These are phyloP conservation scores for Linnemannia zychae DNA, from an alignment of 192 early-diverging fungal species.

Conservation along the genomic window DNA sequence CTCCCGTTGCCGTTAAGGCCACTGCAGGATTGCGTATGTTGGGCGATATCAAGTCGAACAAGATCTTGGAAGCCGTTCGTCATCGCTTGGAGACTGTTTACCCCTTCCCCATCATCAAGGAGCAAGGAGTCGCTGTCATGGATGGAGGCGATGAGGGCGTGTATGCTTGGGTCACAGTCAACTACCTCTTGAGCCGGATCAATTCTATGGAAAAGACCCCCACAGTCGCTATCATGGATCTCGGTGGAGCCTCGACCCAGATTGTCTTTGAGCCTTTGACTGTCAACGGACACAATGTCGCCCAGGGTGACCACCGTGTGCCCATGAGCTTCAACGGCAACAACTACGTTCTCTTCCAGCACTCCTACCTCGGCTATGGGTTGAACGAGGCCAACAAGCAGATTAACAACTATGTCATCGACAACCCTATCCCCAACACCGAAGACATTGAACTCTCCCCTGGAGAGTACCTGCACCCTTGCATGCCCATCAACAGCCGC, in stretches of 20 bases:
- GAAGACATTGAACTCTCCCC: conserved; percentile 33
- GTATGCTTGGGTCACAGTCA: conserved; percentile 99
- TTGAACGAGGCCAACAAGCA: conserved; percentile 86
- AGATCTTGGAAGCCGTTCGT: conserved; percentile 82
- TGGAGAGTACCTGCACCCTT: conserved; percentile 66
- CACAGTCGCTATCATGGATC: conserved; percentile 94
- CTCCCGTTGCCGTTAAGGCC: conserved; percentile 95
- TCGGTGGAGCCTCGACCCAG: conserved; percentile 98
- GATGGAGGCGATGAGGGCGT: conserved; percentile 95
- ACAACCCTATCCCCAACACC: conserved; percentile 37
- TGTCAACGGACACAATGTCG: conserved; percentile 54
- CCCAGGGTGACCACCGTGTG: conserved; percentile 80
- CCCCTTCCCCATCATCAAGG: conserved; percentile 83
- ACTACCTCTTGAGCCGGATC: conserved; percentile 84
- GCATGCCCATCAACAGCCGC: conserved; percentile 47
- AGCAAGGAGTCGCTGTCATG: conserved; percentile 90
- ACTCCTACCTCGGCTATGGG: conserved; percentile 95
- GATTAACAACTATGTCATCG: conserved; percentile 69
- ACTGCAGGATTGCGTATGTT: conserved; percentile 94
- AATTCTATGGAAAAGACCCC: conserved; percentile 62
- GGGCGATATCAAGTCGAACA: conserved; percentile 75
- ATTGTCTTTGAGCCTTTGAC: conserved; percentile 93
- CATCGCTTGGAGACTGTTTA: conserved; percentile 77
- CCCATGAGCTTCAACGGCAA: conserved; percentile 78
- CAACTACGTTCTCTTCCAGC: conserved; percentile 90